Evolutionary conservation across 129 eudicot species (phyloP), one percentile per base, ranked within the genome.

Genomic region (Flaveria bidentis): DNA sequence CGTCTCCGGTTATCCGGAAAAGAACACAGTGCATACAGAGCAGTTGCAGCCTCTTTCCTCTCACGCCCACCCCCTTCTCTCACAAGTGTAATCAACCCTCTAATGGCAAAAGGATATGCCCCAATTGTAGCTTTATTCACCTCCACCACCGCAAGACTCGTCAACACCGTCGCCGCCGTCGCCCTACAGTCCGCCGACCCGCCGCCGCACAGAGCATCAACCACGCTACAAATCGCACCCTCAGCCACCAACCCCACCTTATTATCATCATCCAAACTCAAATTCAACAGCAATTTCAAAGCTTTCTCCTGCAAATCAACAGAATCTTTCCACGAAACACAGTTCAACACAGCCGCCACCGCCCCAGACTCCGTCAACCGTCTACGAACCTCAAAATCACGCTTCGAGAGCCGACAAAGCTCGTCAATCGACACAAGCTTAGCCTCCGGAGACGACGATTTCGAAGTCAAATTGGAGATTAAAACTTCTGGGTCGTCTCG

Each of bases 161-260:
- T 95, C 80, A 95, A 33, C 67, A 90, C 85, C 4, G 99, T 95
- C 28, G 99, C 97, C 6, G 99, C 99, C 52, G 89, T 79, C 56
- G 99, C 99, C 3, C 98, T 69, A 4, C 89, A 83, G 51, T 86
- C 90, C 0, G 85, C 88, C 0, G 73, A 73, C 46, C 46, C 80
- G 1, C 92, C 96, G 47, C 77, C 71, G 5, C 78, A 64, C 25
- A 95, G 78, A 4, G 82, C 89, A 33, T 77, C 83, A 11, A 95
- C 81, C 2, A 95, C 46, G 1, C 65, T 80, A 16, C 94, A 85
- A 15, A 95, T 81, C 2, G 90, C 88, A 41, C 99, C 99, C 68
- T 95, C 99, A 33, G 97, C 99, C 76, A 95, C 99, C 78, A 95
- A 76, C 0, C 99, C 99, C 52, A 95, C 97, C 53, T 95, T 95